A percentile compares a stretch with the other conserved stretches of the same genome.
Conservation (phyloP, 2,329 filamentous ascomycete species). For the Fusarium sp. region DNA sequence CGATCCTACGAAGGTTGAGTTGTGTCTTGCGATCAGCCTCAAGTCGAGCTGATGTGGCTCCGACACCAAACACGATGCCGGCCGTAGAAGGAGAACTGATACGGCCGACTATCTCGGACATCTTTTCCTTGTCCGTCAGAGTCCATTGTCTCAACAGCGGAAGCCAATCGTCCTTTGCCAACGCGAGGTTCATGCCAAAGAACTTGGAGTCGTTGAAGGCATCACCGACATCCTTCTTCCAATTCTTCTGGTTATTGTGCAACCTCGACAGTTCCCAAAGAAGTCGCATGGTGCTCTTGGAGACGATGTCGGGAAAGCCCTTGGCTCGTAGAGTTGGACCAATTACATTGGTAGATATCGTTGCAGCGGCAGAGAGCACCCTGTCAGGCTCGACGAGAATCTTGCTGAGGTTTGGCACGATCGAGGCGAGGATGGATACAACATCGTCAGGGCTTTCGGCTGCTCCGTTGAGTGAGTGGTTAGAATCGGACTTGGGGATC, state of each 20-base stretch:
- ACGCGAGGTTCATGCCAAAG: slow-evolving; percentile 74
- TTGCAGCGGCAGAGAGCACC: slow-evolving; percentile 79
- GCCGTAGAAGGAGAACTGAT: slow-evolving; percentile 89
- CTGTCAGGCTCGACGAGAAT: slow-evolving; percentile 89
- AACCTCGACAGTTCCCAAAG: slow-evolving; percentile 82
- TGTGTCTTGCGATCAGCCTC: slow-evolving; percentile 96
- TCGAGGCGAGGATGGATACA: slow-evolving; percentile 80
- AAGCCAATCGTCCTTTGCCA: slow-evolving; percentile 83
- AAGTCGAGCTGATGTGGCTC: slow-evolving; percentile 90
- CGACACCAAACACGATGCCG: slow-evolving; percentile 98
- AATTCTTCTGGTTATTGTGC: slow-evolving; percentile 84
- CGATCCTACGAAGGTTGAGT: slow-evolving; percentile 85
- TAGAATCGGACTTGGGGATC: slow-evolving; percentile 50
- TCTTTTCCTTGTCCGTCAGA: slow-evolving; percentile 85
- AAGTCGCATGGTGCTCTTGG: slow-evolving; percentile 75
- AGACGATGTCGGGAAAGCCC: slow-evolving; percentile 87
- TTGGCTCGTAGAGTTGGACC: slow-evolving; percentile 86
- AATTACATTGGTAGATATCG: slow-evolving; percentile 86
- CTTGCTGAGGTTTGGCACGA: slow-evolving; percentile 83
- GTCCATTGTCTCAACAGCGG: slow-evolving; percentile 87
- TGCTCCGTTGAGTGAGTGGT: slow-evolving; percentile 49
- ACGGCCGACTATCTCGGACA: slow-evolving; percentile 82
- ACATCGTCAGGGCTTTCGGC: slow-evolving; percentile 76
- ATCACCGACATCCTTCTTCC: slow-evolving; percentile 93
- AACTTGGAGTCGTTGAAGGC: slow-evolving; percentile 92